phyloP scores from a whole-genome alignment of 2,329 filamentous ascomycete genomes.

The Aspergillus aculeatus region DNA sequence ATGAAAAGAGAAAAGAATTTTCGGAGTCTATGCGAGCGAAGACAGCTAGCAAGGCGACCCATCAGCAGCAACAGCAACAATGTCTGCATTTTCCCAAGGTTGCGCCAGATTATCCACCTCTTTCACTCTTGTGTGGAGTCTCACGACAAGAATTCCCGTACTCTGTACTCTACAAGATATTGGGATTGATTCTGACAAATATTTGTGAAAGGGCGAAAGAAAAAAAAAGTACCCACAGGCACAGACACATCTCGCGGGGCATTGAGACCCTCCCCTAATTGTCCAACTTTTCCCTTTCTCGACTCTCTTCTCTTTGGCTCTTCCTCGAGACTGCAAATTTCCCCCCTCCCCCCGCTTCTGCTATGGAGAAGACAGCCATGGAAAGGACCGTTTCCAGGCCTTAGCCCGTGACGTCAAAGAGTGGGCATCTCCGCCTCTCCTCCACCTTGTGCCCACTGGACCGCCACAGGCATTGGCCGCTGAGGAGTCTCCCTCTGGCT shows the following conservation, averaged over 20 bases:
- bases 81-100: not conserved
- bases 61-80: not conserved
- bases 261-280: not conserved
- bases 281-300: not conserved
- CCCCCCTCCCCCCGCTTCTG: not conserved
- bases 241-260: not conserved
- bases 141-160: not conserved
- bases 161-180: too few relatives aligned
- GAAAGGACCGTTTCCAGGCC: conserved; percentile 3
- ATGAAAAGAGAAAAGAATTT: not conserved
- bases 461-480: not conserved
- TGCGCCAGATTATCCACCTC: not conserved
- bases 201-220: not conserved
- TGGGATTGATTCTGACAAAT: not conserved
- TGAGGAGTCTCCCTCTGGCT: not conserved
- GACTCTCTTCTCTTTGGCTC: not conserved
- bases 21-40: not conserved
- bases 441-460: not conserved
- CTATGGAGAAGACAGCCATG: not conserved
- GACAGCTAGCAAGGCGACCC: not conserved
- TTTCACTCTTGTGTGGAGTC: not conserved
- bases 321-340: not conserved
- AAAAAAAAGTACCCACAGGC: not conserved
- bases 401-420: conserved; percentile 4
- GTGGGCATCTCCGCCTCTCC: not conserved